phyloP scores from a whole-genome alignment of 1,284 basidiomycete genomes.

The Cryptococcus depauperatus region DNA sequence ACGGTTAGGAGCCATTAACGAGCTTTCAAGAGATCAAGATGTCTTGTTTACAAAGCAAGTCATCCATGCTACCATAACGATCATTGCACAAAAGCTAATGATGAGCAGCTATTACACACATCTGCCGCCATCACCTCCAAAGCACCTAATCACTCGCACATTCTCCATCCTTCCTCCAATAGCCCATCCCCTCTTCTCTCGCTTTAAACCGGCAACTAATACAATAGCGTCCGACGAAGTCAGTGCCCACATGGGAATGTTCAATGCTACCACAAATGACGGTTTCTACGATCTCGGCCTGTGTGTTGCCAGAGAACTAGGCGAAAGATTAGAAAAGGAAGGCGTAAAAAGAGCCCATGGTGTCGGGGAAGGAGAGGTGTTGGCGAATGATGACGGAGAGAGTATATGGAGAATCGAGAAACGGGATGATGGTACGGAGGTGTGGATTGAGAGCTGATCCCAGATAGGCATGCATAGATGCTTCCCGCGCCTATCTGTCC shows the following conservation, averaged over 20 bases:
- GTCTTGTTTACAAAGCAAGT: slow-evolving; percentile 63
- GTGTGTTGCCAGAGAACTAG: slow-evolving; percentile 48
- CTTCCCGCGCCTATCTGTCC: too few relatives aligned
- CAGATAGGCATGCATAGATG: too few relatives aligned
- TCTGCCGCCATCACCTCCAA: slow-evolving; percentile 57
- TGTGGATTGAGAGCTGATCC: slow-evolving; percentile 27
- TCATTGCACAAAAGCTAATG: not conserved
- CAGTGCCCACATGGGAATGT: slow-evolving; percentile 83
- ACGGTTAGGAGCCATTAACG: slow-evolving; percentile 58
- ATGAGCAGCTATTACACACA: slow-evolving; percentile 62
- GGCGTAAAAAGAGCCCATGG: slow-evolving; percentile 21
- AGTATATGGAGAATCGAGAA: slow-evolving; percentile 17
- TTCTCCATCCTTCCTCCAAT: slow-evolving; percentile 66
- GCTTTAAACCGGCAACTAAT: slow-evolving; percentile 61
- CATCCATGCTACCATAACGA: not conserved
- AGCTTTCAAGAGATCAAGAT: slow-evolving; percentile 49
- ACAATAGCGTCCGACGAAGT: slow-evolving; percentile 67
- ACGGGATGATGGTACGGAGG: slow-evolving; percentile 18
- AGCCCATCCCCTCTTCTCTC: slow-evolving; percentile 49
- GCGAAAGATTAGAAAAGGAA: slow-evolving; percentile 36
- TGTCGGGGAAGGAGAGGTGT: slow-evolving; percentile 8
- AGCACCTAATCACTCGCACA: slow-evolving; percentile 54
- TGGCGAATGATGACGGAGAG: slow-evolving; percentile 3
- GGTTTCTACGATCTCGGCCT: slow-evolving; percentile 82
- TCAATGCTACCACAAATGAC: slow-evolving; percentile 71